Conservation (phyloP, 2,329 filamentous ascomycete species). For the Xylariaceae sp. region DNA sequence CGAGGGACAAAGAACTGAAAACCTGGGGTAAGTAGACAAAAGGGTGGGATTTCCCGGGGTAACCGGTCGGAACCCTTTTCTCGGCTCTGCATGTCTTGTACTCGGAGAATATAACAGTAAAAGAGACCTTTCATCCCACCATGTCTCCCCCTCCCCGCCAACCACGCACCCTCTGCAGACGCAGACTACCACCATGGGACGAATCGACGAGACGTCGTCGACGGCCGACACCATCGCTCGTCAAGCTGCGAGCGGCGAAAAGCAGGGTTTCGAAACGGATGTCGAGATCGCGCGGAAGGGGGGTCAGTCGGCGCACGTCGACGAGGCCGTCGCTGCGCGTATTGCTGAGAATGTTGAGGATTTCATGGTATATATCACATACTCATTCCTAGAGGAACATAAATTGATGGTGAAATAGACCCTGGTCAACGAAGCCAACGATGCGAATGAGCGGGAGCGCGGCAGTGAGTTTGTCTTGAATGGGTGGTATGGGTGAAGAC, state of each 20-base stretch:
- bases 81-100: no score
- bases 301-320: constrained; percentile 22
- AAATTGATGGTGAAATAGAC: no score
- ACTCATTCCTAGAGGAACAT: no score
- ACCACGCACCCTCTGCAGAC: not conserved
- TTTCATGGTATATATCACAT: constrained; percentile 32
- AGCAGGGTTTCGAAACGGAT: constrained; percentile 21
- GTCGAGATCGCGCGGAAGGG: constrained; percentile 8
- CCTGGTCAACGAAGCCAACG: constrained; percentile 34
- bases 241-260: constrained; percentile 18
- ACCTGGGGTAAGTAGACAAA: no score
- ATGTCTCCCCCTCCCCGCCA: no score
- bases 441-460: constrained; percentile 38
- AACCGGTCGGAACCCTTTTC: no score
- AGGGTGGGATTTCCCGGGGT: no score
- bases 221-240: constrained; percentile 8
- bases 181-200: no score
- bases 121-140: no score
- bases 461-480: constrained; percentile 18
- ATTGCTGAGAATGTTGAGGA: constrained; percentile 31
- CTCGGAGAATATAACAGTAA: no score
- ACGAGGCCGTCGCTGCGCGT: constrained; percentile 25
- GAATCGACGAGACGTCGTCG: no score
- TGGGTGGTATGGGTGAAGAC: not conserved
- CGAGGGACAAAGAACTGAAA: no score